Evolutionary conservation across 78 protist species (phyloP), one percentile per base, ranked within the genome.

Genomic region (Chrysochromulina parva): DNA sequence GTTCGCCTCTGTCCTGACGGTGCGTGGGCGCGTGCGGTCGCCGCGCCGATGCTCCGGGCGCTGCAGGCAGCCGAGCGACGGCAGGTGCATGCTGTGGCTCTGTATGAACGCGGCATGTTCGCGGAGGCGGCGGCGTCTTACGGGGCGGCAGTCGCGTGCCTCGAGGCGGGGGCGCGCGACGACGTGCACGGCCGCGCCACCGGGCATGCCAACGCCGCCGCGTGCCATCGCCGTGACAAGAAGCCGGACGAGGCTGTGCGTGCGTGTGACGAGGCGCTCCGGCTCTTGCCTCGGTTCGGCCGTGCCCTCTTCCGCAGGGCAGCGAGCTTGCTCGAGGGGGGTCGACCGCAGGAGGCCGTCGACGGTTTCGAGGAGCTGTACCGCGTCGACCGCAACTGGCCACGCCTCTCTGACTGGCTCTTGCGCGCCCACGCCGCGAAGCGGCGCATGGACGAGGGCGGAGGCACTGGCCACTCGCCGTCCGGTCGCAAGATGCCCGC

Each of bases 341-440:
- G 26, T 4, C 19, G n/a, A 58, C 85, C 85, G 5, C 19, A 1
- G 13, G 60, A 76, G 58, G 85, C 85, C 24, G 28, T 76, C 28
- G 59, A 0, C 13, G 85, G 59, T 13, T 76, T 76, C 11, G 85
- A 76, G 82, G 20, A 24, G 24, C 82, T 73, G 26, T 73, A 53
- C 86, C 55, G 86, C 50, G 86, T 78, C 20, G 38, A 78, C 47
- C 86, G 86, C 62, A 47, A 53, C 86, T 78, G 86, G 86, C 62
- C 86, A 2, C n/a, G 47, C 14, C 62, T 78, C n/a, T 13, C 60
- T 0, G 86, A 78, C 13, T 78, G 86, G 86, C 86, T 78, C 17
- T 48, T 78, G 20, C 86, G 86, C 38, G 86, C 86, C 11, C 86
- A 78, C 86, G 86, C 86, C 16, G 86, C 86, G 11, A 4, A 47